Percentiles rank a stretch among this genome's conserved stretches.
Conservation (phyloP, 192 early-diverging fungal species). For the Globomyces pollinis-pini region DNA sequence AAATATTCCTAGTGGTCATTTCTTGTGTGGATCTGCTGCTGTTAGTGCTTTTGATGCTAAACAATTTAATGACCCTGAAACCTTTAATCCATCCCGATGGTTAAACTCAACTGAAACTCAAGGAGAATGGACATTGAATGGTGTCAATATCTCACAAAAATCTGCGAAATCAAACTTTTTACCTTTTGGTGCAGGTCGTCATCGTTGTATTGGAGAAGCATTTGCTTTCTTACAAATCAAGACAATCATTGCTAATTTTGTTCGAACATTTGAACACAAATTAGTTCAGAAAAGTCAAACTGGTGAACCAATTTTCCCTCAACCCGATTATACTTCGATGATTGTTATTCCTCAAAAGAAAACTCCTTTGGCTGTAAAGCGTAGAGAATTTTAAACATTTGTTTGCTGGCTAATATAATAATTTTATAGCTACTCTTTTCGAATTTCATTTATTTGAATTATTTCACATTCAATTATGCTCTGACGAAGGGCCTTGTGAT, state of each 20-base stretch:
- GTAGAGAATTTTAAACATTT: not conserved
- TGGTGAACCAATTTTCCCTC: slow-evolving; percentile 52
- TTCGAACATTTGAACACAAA: slow-evolving; percentile 70
- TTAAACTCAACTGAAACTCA: slow-evolving; percentile 32
- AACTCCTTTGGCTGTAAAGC: slow-evolving; percentile 17
- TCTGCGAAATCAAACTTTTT: slow-evolving; percentile 74
- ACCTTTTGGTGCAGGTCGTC: slow-evolving; percentile 95
- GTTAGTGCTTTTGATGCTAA: slow-evolving; percentile 70
- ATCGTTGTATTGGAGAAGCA: slow-evolving; percentile 96
- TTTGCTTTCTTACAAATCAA: slow-evolving; percentile 97
- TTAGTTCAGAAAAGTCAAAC: slow-evolving; percentile 37
- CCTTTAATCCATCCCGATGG: slow-evolving; percentile 79
- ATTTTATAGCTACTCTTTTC: no score
- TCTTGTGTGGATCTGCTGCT: slow-evolving; percentile 74
- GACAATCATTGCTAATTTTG: slow-evolving; percentile 75
- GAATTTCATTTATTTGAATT: no score
- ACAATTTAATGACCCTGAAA: slow-evolving; percentile 71
- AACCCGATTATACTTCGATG: slow-evolving; percentile 82
- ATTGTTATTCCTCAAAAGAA: slow-evolving; percentile 69
- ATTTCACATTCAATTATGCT: no score
- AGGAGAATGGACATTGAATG: slow-evolving; percentile 52
- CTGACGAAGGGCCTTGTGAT: no score
- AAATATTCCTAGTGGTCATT: slow-evolving; percentile 84
- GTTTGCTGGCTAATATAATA: no score
- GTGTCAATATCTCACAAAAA: slow-evolving; percentile 57